Evolutionary conservation across 1,284 basidiomycete species (phyloP).

Genomic region (Schizopora paradoxa): DNA sequence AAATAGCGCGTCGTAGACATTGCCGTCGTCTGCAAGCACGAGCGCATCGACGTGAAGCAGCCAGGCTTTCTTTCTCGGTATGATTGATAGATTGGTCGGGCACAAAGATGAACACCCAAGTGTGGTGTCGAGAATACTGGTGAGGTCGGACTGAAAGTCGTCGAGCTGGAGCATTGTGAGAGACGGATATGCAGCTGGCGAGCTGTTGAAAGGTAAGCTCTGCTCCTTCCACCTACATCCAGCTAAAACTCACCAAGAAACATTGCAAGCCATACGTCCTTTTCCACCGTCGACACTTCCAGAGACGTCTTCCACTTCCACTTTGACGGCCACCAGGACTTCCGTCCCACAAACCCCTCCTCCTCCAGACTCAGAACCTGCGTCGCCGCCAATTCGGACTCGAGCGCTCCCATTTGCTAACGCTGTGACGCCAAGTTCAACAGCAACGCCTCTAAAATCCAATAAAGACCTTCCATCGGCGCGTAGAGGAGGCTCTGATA

Average conservation of each 20-base stretch:
- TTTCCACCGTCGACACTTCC: constrained; percentile 32
- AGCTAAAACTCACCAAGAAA: constrained; percentile 59
- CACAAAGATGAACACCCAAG: constrained; percentile 58
- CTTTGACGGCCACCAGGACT: constrained; percentile 61
- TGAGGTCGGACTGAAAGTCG: constrained; percentile 66
- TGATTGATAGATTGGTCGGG: constrained; percentile 56
- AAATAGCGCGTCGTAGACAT: constrained; percentile 69
- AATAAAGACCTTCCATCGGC: constrained; percentile 60
- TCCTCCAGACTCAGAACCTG: constrained; percentile 41
- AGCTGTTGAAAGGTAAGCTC: constrained; percentile 37
- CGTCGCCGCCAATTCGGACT: constrained; percentile 56
- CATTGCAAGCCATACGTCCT: constrained; percentile 57
- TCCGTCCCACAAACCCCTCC: constrained; percentile 50
- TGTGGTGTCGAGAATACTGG: constrained; percentile 49
- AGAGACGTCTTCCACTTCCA: constrained; percentile 59
- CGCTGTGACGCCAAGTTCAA: constrained; percentile 73
- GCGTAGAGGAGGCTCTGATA: constrained; percentile 50
- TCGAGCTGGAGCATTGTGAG: constrained; percentile 57
- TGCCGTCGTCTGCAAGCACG: constrained; percentile 66
- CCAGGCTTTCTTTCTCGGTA: constrained; percentile 65
- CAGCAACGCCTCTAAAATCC: constrained; percentile 58
- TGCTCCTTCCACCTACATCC: neutral
- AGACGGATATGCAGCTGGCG: constrained; percentile 71
- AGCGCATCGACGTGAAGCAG: constrained; percentile 62
- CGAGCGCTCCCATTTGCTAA: constrained; percentile 76